phyloP scores from a whole-genome alignment of 2,329 filamentous ascomycete species.

The Malbranchea zuffiana region DNA sequence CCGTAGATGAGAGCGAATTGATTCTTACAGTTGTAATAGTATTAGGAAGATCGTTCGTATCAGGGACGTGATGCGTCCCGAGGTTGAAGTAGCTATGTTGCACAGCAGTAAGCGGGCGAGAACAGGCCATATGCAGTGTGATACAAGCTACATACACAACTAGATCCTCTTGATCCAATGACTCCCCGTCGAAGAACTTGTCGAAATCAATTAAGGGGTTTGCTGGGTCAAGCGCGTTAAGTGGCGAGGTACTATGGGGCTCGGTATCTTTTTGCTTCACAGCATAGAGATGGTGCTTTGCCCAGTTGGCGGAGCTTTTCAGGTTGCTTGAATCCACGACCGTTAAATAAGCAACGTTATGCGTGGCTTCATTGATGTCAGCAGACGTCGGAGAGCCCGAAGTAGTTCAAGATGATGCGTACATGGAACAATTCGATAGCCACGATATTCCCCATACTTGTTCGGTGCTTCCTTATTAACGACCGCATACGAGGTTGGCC shows the following conservation, averaged over 20 bases:
- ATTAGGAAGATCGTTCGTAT: constrained; percentile 44
- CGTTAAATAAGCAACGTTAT: constrained; percentile 36
- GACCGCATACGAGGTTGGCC: constrained; percentile 39
- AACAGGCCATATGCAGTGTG: not conserved
- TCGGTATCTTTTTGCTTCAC: constrained; percentile 21
- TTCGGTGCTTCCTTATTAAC: constrained; percentile 43
- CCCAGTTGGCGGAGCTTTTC: constrained; percentile 39
- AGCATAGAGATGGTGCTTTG: constrained; percentile 43
- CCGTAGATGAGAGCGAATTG: too few relatives aligned
- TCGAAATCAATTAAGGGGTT: constrained; percentile 30
- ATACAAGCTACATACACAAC: constrained; percentile 35
- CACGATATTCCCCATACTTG: constrained; percentile 41
- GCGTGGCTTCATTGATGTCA: constrained; percentile 3
- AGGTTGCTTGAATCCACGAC: constrained; percentile 40
- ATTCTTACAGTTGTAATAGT: constrained; percentile 29
- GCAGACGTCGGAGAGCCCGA: constrained; percentile 1
- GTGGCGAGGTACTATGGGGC: constrained; percentile 11
- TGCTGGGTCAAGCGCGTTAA: constrained; percentile 9
- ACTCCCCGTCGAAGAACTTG: constrained; percentile 37
- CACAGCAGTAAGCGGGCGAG: not conserved
- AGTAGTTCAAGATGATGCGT: not conserved
- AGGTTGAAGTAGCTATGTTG: constrained; percentile 32
- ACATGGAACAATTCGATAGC: constrained; percentile 24
- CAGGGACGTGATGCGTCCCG: constrained; percentile 49
- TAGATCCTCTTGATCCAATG: constrained; percentile 30